phyloP scores from a whole-genome alignment of 2,329 filamentous ascomycete species.

The Aurifilum marmelostoma region DNA sequence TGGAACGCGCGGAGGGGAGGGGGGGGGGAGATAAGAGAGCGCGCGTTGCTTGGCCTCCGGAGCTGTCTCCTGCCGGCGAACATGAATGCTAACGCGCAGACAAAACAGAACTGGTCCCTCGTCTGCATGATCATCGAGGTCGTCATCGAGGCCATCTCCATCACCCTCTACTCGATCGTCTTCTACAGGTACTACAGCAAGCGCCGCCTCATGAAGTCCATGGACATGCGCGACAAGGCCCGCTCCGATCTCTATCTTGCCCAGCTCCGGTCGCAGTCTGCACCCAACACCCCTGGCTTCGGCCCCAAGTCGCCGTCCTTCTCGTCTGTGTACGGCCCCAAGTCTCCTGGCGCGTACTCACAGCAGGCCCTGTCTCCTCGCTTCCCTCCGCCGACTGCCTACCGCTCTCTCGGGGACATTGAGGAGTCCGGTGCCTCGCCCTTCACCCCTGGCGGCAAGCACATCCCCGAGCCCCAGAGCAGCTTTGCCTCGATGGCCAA shows the following conservation, averaged over 20 bases:
- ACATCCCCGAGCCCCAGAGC: slow-evolving; percentile 65
- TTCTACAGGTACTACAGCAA: slow-evolving; percentile 99
- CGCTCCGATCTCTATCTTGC: slow-evolving; percentile 94
- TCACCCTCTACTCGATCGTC: slow-evolving; percentile 88
- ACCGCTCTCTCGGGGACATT: slow-evolving; percentile 47
- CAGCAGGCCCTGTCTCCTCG: slow-evolving; percentile 62
- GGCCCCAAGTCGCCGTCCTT: slow-evolving; percentile 67
- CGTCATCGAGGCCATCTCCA: slow-evolving; percentile 87
- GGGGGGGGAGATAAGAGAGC: no score
- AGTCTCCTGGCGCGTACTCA: slow-evolving; percentile 44
- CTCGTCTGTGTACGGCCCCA: slow-evolving; percentile 34
- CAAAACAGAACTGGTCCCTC: slow-evolving; percentile 81
- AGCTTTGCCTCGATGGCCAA: slow-evolving; percentile 55
- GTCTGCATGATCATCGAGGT: slow-evolving; percentile 98
- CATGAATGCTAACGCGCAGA: slow-evolving; percentile 33
- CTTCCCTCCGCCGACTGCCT: slow-evolving; percentile 59
- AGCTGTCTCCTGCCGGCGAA: not conserved
- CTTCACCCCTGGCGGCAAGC: slow-evolving; percentile 56
- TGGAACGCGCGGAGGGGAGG: no score
- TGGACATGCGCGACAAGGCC: slow-evolving; percentile 93
- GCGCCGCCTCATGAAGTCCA: slow-evolving; percentile 91
- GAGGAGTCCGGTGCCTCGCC: slow-evolving; percentile 41
- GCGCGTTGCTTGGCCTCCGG: no score
- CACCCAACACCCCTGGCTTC: slow-evolving; percentile 92
- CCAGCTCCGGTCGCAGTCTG: slow-evolving; percentile 81